Percentiles rank a stretch among this genome's conserved stretches.
phyloP scores from a whole-genome alignment of 2,329 filamentous ascomycete genomes.

The Teratosphaeria pseudoeucalypti region DNA sequence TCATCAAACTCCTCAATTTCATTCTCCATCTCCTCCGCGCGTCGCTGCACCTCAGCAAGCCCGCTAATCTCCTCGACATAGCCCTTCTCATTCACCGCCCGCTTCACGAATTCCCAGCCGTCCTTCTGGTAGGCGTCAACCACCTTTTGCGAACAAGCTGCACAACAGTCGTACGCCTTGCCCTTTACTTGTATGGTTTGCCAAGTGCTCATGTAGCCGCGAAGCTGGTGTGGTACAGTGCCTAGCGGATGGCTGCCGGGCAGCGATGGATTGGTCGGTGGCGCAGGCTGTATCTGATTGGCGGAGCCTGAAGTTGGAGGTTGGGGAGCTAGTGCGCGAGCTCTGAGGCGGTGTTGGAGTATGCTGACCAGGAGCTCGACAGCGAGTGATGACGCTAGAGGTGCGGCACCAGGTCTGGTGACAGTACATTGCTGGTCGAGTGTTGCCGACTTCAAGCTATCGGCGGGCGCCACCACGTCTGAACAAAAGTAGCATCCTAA shows the following conservation, averaged over 20 bases:
- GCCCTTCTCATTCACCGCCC: conserved; percentile 62
- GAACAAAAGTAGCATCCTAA: conserved; percentile 98
- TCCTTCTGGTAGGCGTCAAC: conserved; percentile 55
- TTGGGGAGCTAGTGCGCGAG: conserved; percentile 28
- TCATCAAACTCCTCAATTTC: conserved; percentile 30
- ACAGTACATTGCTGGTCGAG: conserved; percentile 98
- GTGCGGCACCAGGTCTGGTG: conserved; percentile 82
- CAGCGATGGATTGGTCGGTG: conserved; percentile 21
- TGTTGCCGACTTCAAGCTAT: conserved; percentile 89
- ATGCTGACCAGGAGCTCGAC: conserved; percentile 84
- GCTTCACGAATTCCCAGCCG: conserved; percentile 68
- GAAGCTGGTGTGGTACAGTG: conserved; percentile 68
- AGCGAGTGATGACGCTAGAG: conserved; percentile 80
- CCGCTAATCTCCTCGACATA: conserved; percentile 71
- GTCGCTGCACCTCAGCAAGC: conserved; percentile 53
- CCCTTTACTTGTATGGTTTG: conserved; percentile 64
- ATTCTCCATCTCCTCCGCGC: conserved; percentile 35
- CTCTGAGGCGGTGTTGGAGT: conserved; percentile 54
- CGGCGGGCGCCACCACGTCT: conserved; percentile 86
- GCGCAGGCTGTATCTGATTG: conserved; percentile 20
- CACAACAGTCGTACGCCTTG: conserved; percentile 69
- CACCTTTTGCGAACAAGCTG: conserved; percentile 64
- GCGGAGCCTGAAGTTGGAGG: conserved; percentile 12
- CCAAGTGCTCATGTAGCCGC: conserved; percentile 66
- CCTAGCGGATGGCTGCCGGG: conserved; percentile 45